These are phyloP conservation scores for Coemansia sp. DNA, from an alignment of 192 early-diverging fungal species.

Conservation along the genomic window DNA sequence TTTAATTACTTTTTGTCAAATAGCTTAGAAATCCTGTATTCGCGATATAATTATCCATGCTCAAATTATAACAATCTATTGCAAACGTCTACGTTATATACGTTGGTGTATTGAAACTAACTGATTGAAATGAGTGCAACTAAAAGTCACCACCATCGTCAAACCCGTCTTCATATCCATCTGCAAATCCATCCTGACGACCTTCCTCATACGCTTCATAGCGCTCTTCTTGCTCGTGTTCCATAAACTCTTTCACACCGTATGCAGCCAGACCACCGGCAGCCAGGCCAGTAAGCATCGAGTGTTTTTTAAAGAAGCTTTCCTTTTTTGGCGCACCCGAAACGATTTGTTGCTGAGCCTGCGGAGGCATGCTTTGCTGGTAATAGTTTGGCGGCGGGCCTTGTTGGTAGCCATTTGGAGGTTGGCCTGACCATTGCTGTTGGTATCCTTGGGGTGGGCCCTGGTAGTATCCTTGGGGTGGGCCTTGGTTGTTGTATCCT, in stretches of 20 bases:
- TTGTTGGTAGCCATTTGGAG: not conserved
- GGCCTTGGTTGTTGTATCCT: not conserved
- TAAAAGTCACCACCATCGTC: conserved; percentile 25
- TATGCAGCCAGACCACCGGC: conserved; percentile 34
- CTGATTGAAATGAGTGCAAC: not conserved
- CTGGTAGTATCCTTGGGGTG: no score
- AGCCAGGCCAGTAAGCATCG: conserved; percentile 25
- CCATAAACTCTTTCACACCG: conserved; percentile 27
- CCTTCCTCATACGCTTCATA: conserved; percentile 34
- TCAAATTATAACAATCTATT: no score
- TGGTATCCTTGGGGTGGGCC: no score
- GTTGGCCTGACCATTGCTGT: not conserved
- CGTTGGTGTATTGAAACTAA: no score
- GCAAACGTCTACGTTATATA: no score
- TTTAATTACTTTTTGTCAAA: no score
- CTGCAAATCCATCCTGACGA: conserved; percentile 14
- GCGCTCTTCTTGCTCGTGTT: conserved; percentile 34
- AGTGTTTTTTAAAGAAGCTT: conserved; percentile 30
- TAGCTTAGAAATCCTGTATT: no score
- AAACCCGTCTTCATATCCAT: conserved; percentile 22
- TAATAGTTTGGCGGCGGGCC: conserved; percentile 5
- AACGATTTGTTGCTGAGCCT: conserved; percentile 8
- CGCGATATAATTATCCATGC: no score
- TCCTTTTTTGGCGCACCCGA: conserved; percentile 6
- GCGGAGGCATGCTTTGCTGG: conserved; percentile 22